Evolutionary conservation across 441 rosid species (phyloP), one percentile per base, ranked within the genome.

Genomic region (Viola pubescens): DNA sequence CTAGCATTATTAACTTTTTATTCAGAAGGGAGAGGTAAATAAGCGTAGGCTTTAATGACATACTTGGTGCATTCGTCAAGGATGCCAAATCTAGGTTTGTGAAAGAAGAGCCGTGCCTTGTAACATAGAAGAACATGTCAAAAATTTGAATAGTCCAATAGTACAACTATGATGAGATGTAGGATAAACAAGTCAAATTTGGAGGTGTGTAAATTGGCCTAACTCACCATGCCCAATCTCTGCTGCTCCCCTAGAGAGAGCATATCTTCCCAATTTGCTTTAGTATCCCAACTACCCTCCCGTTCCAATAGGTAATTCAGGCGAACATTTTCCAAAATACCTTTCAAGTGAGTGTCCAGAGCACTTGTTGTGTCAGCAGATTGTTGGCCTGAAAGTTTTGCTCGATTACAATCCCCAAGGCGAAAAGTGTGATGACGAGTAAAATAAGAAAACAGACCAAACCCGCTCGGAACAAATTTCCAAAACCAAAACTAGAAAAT

Each of bases 61-160:
- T 94, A 94, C 99, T 94, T 94, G 73, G 98, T 94, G 86, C 99
- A 94, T 79, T 94, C 99, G 7, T 94, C 99, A 5, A 94, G 99
- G 79, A 94, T 83, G 70, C 92, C 98, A 71, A 88, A 94, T 68
- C 68, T 82, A 7, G 99, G 99, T 67, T 79, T 81, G 84, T 94
- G 99, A 70, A 88, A 94, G 87, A 94, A 91, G 47, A 91, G 77
- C 13, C 98, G 98, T 19, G 98, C 98, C 99, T 94, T 54, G 61
- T 62, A 60, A 74, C 64, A 68, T 58, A 53, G 34, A 62, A 49
- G 34, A 62, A 53, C 58, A 64, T 19, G 64, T 63, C 60, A 67
- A 65, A 74, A 14, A 62, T 12, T 14, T 53, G 40, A 71, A 53
- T n/a, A 64, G 48, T 9, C 41, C 11, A 34, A 49, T 62, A 40